Percentiles rank a stretch among this genome's conserved stretches.
phyloP scores from a whole-genome alignment of 306 rosid genomes.

The Comarum palustre region DNA sequence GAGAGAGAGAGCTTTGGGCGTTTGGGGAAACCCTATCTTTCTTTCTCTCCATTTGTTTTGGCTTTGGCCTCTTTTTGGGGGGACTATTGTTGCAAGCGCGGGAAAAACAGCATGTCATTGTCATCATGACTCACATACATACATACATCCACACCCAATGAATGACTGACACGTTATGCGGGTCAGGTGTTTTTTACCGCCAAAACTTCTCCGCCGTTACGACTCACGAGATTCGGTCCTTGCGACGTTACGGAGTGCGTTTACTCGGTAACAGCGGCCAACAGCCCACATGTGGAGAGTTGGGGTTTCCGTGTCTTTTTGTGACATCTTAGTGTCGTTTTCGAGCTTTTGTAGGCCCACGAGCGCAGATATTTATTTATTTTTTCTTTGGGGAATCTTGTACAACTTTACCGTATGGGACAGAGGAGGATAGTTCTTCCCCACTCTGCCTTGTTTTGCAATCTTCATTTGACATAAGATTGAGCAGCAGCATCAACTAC shows the following conservation, averaged over 20 bases:
- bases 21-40: conserved; percentile 15
- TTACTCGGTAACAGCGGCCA: background rate
- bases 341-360: background rate
- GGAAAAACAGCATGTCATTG: conserved; percentile 41
- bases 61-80: conserved; percentile 19
- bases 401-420: background rate
- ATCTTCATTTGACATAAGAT: too few species aligned
- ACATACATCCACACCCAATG: conserved; percentile 17
- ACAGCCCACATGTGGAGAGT: background rate
- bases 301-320: background rate
- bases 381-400: background rate
- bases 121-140: conserved; percentile 24
- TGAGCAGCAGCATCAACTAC: too few species aligned
- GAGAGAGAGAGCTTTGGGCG: background rate
- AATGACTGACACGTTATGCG: conserved; percentile 1
- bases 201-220: conserved; percentile 42
- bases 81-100: conserved; percentile 35
- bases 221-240: conserved; percentile 26
- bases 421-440: too few species aligned
- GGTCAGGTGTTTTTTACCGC: conserved; percentile 41
- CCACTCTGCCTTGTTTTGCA: too few species aligned
- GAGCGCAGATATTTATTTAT: background rate
- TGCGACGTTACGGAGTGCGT: conserved; percentile 4
- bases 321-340: background rate
- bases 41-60: conserved; percentile 10